Conservation (phyloP, 2,329 filamentous ascomycete species). For the Pezicula radicicola region DNA sequence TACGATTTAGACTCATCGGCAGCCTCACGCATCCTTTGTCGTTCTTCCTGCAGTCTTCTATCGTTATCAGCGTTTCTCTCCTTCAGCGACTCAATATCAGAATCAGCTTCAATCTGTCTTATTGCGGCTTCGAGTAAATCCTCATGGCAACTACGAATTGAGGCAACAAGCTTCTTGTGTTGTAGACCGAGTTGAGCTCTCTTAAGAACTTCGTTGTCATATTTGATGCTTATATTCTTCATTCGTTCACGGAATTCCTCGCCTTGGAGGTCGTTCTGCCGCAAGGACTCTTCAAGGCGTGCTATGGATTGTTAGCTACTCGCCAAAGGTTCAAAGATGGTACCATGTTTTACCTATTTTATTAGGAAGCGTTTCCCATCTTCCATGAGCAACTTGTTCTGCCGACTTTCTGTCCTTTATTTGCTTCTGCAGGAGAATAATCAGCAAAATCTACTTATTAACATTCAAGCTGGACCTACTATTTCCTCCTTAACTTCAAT, state of each 20-base stretch:
- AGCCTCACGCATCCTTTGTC: conserved; percentile 35
- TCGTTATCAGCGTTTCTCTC: conserved; percentile 60
- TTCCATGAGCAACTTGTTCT: conserved; percentile 63
- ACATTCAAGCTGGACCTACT: conserved; percentile 28
- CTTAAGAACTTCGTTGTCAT: conserved; percentile 52
- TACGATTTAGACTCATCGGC: conserved; percentile 36
- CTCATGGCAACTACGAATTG: conserved; percentile 59
- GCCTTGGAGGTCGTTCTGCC: conserved; percentile 31
- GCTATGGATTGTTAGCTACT: conserved; percentile 26
- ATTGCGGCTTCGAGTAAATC: conserved; percentile 68
- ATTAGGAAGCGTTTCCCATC: conserved; percentile 65
- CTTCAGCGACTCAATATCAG: conserved; percentile 70
- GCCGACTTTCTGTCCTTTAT: conserved; percentile 62
- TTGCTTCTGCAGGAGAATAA: conserved; percentile 35
- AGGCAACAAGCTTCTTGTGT: conserved; percentile 57
- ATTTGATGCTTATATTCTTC: conserved; percentile 46
- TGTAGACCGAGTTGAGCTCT: conserved; percentile 52
- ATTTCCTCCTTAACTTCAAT: conserved; percentile 33
- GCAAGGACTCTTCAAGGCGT: conserved; percentile 32
- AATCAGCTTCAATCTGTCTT: conserved; percentile 74
- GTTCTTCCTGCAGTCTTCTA: conserved; percentile 44
- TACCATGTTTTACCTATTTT: conserved; percentile 59
- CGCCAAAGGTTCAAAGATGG: not conserved
- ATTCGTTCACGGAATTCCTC: conserved; percentile 39
- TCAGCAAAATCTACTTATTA: not conserved